These are phyloP conservation scores for Cryptosporidium bovis DNA, from an alignment of 169 alveolate genomes.

Conservation along the genomic window DNA sequence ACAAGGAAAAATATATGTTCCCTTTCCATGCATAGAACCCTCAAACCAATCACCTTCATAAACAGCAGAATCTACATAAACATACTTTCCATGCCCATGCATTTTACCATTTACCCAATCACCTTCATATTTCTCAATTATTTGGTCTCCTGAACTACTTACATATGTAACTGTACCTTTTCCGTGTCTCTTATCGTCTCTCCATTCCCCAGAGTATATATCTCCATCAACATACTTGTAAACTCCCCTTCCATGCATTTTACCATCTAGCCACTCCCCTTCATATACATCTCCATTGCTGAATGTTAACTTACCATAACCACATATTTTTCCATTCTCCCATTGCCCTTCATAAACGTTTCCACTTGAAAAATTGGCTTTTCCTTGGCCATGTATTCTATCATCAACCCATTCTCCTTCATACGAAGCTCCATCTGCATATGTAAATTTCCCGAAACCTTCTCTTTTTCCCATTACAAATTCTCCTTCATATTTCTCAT, in stretches of 20 bases:
- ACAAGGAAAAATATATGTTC: conserved; percentile 89
- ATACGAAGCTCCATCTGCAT: conserved; percentile 93
- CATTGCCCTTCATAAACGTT: conserved; percentile 89
- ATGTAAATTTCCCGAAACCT: conserved; percentile 92
- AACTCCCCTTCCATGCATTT: conserved; percentile 93
- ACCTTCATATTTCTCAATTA: conserved; percentile 91
- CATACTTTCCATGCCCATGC: conserved; percentile 94
- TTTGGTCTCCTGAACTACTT: conserved; percentile 76
- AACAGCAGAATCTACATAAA: conserved; percentile 92
- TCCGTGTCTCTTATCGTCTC: conserved; percentile 93
- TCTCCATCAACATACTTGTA: conserved; percentile 94
- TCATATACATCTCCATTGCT: conserved; percentile 94
- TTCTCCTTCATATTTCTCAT: conserved; percentile 95
- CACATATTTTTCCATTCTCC: conserved; percentile 93
- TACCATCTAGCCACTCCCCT: conserved; percentile 96
- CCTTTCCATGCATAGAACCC: conserved; percentile 94
- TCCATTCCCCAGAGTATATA: conserved; percentile 94
- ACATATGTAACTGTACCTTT: conserved; percentile 91
- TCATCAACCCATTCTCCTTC: conserved; percentile 96
- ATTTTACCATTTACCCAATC: conserved; percentile 92
- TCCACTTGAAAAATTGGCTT: conserved; percentile 90
- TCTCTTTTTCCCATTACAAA: conserved; percentile 94
- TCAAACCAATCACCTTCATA: conserved; percentile 97
- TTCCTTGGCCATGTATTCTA: conserved; percentile 93
- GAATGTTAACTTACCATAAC: conserved; percentile 90